Evolutionary conservation across 2,329 filamentous ascomycete genomes (phyloP), one percentile per base, ranked within the genome.

Genomic region (Ophiocordyceps australis): DNA sequence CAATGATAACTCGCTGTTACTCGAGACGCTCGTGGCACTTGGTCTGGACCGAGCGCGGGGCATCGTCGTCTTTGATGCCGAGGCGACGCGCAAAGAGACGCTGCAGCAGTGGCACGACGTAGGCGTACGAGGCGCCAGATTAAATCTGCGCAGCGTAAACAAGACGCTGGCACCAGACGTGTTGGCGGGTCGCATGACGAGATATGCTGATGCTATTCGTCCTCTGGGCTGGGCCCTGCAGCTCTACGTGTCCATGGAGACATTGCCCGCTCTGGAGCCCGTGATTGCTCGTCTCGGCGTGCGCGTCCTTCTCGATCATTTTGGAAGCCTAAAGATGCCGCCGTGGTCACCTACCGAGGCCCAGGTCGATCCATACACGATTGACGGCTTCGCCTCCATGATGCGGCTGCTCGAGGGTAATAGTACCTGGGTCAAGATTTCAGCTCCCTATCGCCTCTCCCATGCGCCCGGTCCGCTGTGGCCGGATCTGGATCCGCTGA

Each of bases 371-470:
- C 39, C 39, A 3, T 38, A 44, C 20, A 28, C 34, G 1, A 17
- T 43, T 2, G 31, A 33, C 4, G 41, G 41, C 9, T 44, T 44
- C 29, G 19, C 3, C 9, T 17, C 27, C 18, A 4, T 29, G 18
- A 12, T 36, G 2, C 33, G 32, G 3, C 39, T 74, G 6, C 45
- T 74, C 8, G 42, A 49, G 13, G 38, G 38, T 7, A 61, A 62
- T 2, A 46, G 52, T 14, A 63, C 61, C 2, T 73, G 58, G 38
- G 52, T 69, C 28, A 73, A 73, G 37, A 37, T 71, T 1, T 73
- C 66, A 0, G 69, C 59, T 0, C 56, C 64, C 1, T 74, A 74
- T 42, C 55, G 67, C 6, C 48, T 69, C 19, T 59, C 55, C 24
- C 43, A 49, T 21, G 52, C 60, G 26, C 18, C 19, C 5, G 23